phyloP scores from a whole-genome alignment of 495 filamentous ascomycete species.

The Talaromyces thailandensis region DNA sequence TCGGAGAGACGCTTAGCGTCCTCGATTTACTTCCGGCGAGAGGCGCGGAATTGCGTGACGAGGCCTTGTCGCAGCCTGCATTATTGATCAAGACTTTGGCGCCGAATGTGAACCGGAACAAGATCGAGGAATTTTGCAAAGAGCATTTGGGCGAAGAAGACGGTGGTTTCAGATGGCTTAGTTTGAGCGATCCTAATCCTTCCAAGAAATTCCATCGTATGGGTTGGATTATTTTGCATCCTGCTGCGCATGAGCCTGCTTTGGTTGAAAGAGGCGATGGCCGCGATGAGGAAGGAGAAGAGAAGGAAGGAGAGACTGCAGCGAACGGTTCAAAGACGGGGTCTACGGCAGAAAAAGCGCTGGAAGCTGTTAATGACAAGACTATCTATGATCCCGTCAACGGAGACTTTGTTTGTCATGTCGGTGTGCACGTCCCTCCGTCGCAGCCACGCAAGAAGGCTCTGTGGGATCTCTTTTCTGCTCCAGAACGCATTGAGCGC shows the following conservation, averaged over 20 bases:
- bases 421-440: conserved; percentile 88
- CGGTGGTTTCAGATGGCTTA: conserved; percentile 85
- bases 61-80: conserved; percentile 74
- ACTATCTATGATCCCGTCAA: conserved; percentile 87
- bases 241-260: conserved; percentile 52
- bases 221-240: conserved; percentile 94
- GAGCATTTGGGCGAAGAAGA: conserved; percentile 81
- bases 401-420: conserved; percentile 86
- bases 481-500: conserved; percentile 77
- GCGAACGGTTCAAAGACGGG: conserved; percentile 11
- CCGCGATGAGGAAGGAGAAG: conserved; percentile 54
- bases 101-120: conserved; percentile 88
- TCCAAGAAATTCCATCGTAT: conserved; percentile 95
- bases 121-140: conserved; percentile 86
- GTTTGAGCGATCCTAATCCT: conserved; percentile 91
- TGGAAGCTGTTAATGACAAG: conserved; percentile 91
- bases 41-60: conserved; percentile 75
- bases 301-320: conserved; percentile 34
- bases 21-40: conserved; percentile 75
- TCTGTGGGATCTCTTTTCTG: conserved; percentile 90
- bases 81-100: conserved; percentile 97
- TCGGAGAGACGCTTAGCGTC: conserved; percentile 86
- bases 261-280: conserved; percentile 49
- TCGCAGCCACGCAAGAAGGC: conserved; percentile 87
- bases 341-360: conserved; percentile 69